These are phyloP conservation scores for Phytopythium cucurbitacearum DNA, from an alignment of 352 stramenopile species.

Conservation along the genomic window DNA sequence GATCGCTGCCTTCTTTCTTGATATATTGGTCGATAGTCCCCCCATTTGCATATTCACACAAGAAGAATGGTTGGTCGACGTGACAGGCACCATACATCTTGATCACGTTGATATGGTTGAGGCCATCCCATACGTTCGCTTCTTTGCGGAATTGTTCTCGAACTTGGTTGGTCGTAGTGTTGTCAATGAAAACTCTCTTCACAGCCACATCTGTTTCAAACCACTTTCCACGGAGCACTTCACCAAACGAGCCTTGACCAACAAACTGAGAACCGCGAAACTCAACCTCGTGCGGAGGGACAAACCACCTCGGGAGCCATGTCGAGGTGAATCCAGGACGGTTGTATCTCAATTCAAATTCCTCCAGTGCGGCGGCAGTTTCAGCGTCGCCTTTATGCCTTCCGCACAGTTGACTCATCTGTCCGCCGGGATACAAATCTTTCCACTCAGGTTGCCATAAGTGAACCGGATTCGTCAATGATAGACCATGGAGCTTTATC, in stretches of 20 bases:
- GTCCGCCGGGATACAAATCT: too few relatives aligned
- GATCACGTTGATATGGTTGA: conserved; percentile 28
- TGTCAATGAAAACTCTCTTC: conserved; percentile 15
- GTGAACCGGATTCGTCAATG: too few relatives aligned
- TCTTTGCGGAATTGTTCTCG: conserved; percentile 17
- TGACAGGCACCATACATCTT: conserved; percentile 29
- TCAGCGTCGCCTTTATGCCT: too few relatives aligned
- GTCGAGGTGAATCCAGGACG: neutral
- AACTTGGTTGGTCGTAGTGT: neutral
- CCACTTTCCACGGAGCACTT: conserved; percentile 25
- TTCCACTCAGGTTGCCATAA: too few relatives aligned
- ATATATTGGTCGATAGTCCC: conserved; percentile 21
- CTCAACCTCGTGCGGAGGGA: conserved; percentile 26
- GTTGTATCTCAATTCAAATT: neutral
- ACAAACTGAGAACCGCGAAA: conserved; percentile 17
- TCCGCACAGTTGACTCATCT: too few relatives aligned
- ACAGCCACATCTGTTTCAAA: conserved; percentile 17
- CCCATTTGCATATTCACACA: conserved; percentile 23
- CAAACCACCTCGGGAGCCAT: conserved; percentile 14
- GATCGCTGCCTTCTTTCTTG: neutral
- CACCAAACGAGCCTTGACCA: conserved; percentile 16
- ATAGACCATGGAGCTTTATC: too few relatives aligned
- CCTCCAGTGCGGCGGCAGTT: too few relatives aligned
- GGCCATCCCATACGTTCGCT: conserved; percentile 23
- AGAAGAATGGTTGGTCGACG: conserved; percentile 30